A percentile compares a stretch with the other conserved stretches of the same genome.
These are phyloP conservation scores for Boletus bicolor DNA, from an alignment of 768 basidiomycete species.

Conservation along the genomic window DNA sequence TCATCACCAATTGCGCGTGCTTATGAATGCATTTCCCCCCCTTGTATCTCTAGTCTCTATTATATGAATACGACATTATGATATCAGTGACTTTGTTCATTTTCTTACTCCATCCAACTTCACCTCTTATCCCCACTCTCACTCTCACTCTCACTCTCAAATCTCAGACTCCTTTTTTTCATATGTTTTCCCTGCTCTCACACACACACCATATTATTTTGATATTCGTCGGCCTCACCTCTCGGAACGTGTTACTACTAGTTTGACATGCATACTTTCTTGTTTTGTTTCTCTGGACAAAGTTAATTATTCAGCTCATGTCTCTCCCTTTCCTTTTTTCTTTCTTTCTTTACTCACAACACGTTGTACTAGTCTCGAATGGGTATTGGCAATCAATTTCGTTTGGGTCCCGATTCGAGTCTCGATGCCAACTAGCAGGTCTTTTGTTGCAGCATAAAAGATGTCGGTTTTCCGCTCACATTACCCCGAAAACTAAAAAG, in stretches of 20 bases:
- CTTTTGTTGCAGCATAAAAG: too few species aligned
- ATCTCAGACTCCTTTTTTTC: not conserved
- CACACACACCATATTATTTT: not conserved
- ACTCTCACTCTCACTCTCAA: not conserved
- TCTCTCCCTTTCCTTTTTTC: not conserved
- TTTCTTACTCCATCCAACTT: not conserved
- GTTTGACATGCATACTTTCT: not conserved
- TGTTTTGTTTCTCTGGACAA: not conserved
- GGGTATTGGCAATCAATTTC: not conserved
- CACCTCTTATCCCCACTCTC: not conserved
- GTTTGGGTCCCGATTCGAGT: not conserved
- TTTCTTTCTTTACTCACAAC: not conserved
- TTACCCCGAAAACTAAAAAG: too few species aligned
- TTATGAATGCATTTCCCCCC: constrained; percentile 13
- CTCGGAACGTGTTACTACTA: not conserved
- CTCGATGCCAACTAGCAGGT: not conserved
- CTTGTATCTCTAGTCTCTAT: constrained; percentile 17
- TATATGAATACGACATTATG: constrained; percentile 5
- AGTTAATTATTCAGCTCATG: not conserved
- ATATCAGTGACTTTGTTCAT: not conserved
- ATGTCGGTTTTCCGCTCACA: too few species aligned
- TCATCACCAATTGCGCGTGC: not conserved
- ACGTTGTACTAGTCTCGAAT: constrained; percentile 1
- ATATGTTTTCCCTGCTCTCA: not conserved
- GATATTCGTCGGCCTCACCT: not conserved